These are phyloP conservation scores for Backusella macrospora DNA, from an alignment of 192 early-diverging fungal genomes.

Conservation along the genomic window DNA sequence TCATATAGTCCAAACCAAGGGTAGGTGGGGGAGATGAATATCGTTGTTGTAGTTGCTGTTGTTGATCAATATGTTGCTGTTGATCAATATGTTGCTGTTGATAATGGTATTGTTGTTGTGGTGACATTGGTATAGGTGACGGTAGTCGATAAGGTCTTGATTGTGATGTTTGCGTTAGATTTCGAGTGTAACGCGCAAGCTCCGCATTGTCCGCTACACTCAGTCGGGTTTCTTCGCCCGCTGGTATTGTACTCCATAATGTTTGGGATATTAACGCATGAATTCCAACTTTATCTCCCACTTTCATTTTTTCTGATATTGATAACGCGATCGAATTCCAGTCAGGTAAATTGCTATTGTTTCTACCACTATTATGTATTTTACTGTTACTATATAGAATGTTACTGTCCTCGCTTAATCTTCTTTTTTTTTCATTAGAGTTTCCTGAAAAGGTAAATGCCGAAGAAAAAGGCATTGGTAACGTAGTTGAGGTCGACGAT, in stretches of 20 bases:
- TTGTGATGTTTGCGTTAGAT: conserved; percentile 1
- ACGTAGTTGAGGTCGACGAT: neutral
- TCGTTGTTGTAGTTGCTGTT: neutral
- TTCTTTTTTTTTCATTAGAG: neutral
- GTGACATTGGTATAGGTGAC: neutral
- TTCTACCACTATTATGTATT: too few relatives aligned
- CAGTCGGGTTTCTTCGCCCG: neutral
- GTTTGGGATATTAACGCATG: conserved; percentile 28
- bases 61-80: too few relatives aligned
- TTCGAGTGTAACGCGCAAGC: neutral
- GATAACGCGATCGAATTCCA: conserved; percentile 38
- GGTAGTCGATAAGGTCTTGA: neutral
- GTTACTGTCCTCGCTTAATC: too few relatives aligned
- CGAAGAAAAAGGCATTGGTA: neutral
- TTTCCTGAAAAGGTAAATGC: neutral
- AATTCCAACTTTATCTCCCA: conserved; percentile 28
- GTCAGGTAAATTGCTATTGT: neutral
- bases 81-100: too few relatives aligned
- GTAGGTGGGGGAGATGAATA: neutral
- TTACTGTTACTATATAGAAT: too few relatives aligned
- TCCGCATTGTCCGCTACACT: neutral
- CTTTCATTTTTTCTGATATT: conserved; percentile 34
- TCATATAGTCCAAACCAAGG: too few relatives aligned
- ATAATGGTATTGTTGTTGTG: neutral
- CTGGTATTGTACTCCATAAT: neutral